A percentile compares a stretch with the other conserved stretches of the same genome.
phyloP scores from a whole-genome alignment of 371 early-diverging fungal genomes.

The Mortierella sp. region DNA sequence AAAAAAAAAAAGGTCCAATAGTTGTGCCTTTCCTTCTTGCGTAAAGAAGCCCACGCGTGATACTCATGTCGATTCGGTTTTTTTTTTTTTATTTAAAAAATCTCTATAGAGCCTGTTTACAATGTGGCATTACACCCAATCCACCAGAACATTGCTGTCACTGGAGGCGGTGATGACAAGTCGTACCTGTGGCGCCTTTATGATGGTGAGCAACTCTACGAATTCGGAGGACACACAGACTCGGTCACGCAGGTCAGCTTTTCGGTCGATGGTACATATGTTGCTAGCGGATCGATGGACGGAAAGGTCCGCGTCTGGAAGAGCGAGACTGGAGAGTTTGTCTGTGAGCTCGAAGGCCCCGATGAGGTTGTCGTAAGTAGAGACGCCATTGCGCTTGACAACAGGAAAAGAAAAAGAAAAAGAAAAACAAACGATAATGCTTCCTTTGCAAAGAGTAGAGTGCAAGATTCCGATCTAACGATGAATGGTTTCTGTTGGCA shows the following conservation, averaged over 20 bases:
- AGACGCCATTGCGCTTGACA: too few relatives aligned
- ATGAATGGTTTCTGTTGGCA: not conserved
- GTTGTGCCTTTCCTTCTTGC: too few relatives aligned
- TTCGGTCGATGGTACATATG: slow-evolving; percentile 84
- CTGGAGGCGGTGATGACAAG: slow-evolving; percentile 96
- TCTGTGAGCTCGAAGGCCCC: slow-evolving; percentile 86
- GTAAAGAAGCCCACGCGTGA: not conserved
- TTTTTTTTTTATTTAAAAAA: not conserved
- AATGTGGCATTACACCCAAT: slow-evolving; percentile 86
- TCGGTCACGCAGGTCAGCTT: slow-evolving; percentile 90
- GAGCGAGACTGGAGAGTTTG: slow-evolving; percentile 25
- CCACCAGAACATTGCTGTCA: slow-evolving; percentile 68
- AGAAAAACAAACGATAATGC: too few relatives aligned
- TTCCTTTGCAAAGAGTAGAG: too few relatives aligned
- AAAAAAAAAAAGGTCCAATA: not conserved
- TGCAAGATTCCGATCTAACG: not conserved
- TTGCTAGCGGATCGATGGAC: slow-evolving; percentile 96
- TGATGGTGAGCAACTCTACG: slow-evolving; percentile 79
- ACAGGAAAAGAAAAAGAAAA: too few relatives aligned
- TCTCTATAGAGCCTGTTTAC: slow-evolving; percentile 93
- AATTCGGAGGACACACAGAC: slow-evolving; percentile 83
- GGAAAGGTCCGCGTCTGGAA: slow-evolving; percentile 82
- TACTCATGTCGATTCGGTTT: not conserved
- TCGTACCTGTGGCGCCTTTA: slow-evolving; percentile 90
- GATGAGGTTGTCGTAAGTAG: slow-evolving; percentile 82